These are phyloP conservation scores for Elsinoe arachidis DNA, from an alignment of 2,329 filamentous ascomycete genomes.

Conservation along the genomic window DNA sequence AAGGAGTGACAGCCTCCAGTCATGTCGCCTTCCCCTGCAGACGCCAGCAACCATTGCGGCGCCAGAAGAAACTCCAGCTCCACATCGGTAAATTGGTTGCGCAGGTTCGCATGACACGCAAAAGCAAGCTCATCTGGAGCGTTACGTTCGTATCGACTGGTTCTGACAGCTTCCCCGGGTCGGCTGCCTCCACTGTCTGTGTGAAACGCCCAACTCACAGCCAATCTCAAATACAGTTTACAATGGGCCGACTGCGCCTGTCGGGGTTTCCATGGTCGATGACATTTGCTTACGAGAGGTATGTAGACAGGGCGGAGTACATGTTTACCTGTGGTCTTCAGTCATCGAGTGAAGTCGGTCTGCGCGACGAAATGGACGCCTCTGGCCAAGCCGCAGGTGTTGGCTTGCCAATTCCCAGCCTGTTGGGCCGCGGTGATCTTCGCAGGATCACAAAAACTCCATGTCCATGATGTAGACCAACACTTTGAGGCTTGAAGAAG, in stretches of 20 bases:
- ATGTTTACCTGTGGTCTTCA: background rate
- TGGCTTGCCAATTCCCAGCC: background rate
- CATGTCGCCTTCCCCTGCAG: background rate
- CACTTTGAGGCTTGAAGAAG: background rate
- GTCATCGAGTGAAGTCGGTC: background rate
- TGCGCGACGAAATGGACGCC: background rate
- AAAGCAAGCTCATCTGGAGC: constrained; percentile 2
- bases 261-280: background rate
- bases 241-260: background rate
- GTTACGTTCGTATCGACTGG: background rate
- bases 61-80: constrained; percentile 6
- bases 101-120: background rate
- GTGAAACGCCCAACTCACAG: constrained; percentile 2
- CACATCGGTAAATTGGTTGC: background rate
- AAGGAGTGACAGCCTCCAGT: constrained; percentile 9
- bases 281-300: constrained; percentile 1
- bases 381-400: background rate
- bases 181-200: background rate
- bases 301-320: background rate
- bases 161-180: constrained; percentile 3
- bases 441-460: background rate
- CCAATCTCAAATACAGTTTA: constrained; percentile 3
- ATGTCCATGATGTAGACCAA: background rate
- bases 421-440: background rate
- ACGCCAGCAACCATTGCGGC: background rate